Percentiles rank a stretch among this genome's conserved stretches.
These are phyloP conservation scores for Fomitopsis schrenkii DNA, from an alignment of 1,284 basidiomycete genomes.

Conservation along the genomic window DNA sequence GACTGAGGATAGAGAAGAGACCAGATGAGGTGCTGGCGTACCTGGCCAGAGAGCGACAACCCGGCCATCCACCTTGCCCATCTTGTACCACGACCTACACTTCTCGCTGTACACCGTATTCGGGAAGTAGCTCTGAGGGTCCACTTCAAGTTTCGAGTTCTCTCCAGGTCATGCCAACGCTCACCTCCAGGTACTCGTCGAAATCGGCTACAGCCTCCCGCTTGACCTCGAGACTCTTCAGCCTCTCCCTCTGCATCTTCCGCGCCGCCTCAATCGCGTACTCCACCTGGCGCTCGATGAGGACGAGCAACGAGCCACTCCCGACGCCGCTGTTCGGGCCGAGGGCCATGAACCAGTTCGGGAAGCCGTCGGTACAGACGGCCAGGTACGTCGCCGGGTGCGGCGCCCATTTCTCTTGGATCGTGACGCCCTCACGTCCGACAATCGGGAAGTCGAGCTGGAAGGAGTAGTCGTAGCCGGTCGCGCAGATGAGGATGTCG, in stretches of 20 bases:
- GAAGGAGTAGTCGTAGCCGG: constrained; percentile 50
- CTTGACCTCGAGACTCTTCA: constrained; percentile 59
- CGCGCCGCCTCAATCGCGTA: constrained; percentile 48
- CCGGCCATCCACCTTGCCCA: constrained; percentile 52
- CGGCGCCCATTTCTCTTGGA: constrained; percentile 47
- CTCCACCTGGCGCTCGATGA: constrained; percentile 52
- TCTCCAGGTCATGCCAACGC: background rate
- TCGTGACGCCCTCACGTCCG: constrained; percentile 42
- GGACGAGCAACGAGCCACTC: constrained; percentile 45
- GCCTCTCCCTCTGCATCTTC: constrained; percentile 55
- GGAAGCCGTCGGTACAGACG: constrained; percentile 54
- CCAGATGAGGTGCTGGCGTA: constrained; percentile 13
- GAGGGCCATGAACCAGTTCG: constrained; percentile 53
- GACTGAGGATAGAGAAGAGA: background rate
- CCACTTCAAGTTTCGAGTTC: background rate
- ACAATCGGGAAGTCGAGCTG: constrained; percentile 48
- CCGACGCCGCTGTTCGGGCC: constrained; percentile 56
- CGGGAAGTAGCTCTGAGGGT: constrained; percentile 39
- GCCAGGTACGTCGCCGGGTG: constrained; percentile 54
- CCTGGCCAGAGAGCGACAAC: constrained; percentile 60
- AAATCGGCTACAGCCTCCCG: constrained; percentile 55
- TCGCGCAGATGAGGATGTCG: constrained; percentile 44
- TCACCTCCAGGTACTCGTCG: constrained; percentile 47
- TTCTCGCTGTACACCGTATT: constrained; percentile 55
- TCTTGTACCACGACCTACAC: constrained; percentile 67